Percentiles rank a stretch among this genome's conserved stretches.
phyloP scores from a whole-genome alignment of 108 stramenopile genomes.

The Cyclotella atomus region DNA sequence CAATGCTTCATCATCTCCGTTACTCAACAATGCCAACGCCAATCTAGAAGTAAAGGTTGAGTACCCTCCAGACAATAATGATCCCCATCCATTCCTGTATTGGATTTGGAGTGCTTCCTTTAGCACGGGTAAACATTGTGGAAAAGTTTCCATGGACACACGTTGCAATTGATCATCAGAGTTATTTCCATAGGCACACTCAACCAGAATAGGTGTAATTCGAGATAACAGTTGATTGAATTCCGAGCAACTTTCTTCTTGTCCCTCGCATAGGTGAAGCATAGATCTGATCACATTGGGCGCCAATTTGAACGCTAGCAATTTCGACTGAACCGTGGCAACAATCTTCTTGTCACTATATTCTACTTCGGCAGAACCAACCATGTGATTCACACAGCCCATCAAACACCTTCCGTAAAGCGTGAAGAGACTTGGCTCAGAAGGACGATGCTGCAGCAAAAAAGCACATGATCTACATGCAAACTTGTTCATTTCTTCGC shows the following conservation, averaged over 20 bases:
- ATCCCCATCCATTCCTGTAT: slow-evolving; percentile 37
- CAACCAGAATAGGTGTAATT: slow-evolving; percentile 28
- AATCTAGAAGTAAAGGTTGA: slow-evolving; percentile 44
- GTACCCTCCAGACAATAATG: slow-evolving; percentile 43
- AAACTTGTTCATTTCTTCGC: slow-evolving; percentile 43
- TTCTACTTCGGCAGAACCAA: background rate
- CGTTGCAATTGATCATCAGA: slow-evolving; percentile 20
- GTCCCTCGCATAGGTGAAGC: slow-evolving; percentile 39
- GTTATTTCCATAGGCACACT: background rate
- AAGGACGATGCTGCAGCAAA: slow-evolving; percentile 59
- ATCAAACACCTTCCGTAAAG: slow-evolving; percentile 61
- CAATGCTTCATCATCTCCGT: slow-evolving; percentile 3
- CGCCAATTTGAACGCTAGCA: slow-evolving; percentile 62
- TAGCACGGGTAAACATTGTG: slow-evolving; percentile 26
- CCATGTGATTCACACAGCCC: slow-evolving; percentile 52
- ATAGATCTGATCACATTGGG: slow-evolving; percentile 47
- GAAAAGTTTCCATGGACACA: slow-evolving; percentile 27
- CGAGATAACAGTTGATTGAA: slow-evolving; percentile 47
- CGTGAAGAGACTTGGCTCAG: slow-evolving; percentile 35
- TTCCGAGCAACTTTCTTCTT: slow-evolving; percentile 29
- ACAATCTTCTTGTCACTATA: background rate
- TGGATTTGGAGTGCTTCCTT: slow-evolving; percentile 34
- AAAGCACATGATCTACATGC: slow-evolving; percentile 68
- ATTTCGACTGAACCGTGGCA: slow-evolving; percentile 36
- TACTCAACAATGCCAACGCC: slow-evolving; percentile 49